phyloP scores from a whole-genome alignment of 2,329 filamentous ascomycete genomes.

The Fusarium sp. region DNA sequence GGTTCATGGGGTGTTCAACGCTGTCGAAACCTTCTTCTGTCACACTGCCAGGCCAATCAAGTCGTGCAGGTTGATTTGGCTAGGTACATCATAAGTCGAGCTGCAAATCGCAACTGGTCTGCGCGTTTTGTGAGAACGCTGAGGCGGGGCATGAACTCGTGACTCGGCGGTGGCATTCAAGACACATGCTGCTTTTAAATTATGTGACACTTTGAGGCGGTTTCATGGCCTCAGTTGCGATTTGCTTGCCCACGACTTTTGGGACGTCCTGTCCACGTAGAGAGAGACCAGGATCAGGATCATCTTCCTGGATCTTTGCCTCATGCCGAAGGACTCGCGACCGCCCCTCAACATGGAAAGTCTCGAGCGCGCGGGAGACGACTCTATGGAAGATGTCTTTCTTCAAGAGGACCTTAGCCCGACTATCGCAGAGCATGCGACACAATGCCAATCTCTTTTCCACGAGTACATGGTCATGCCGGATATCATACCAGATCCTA shows the following conservation, averaged over 20 bases:
- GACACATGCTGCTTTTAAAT: too few species aligned
- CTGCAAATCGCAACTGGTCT: not conserved
- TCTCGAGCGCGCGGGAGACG: not conserved
- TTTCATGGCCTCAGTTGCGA: too few species aligned
- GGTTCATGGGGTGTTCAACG: too few species aligned
- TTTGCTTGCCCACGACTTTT: too few species aligned
- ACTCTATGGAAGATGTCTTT: not conserved
- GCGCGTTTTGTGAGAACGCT: not conserved
- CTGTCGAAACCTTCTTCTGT: too few species aligned
- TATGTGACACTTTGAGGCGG: too few species aligned
- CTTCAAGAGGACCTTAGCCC: not conserved
- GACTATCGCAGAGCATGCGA: not conserved
- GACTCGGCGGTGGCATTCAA: not conserved
- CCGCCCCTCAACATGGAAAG: not conserved
- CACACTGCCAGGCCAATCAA: not conserved
- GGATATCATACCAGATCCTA: not conserved
- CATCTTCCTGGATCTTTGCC: not conserved
- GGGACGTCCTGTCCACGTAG: too few species aligned
- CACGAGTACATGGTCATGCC: not conserved
- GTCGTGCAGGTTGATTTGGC: not conserved
- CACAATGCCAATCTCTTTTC: not conserved
- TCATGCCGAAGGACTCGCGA: not conserved
- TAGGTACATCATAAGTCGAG: too few species aligned
- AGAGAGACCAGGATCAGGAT: too few species aligned
- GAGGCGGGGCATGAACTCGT: too few species aligned